Evolutionary conservation across 768 basidiomycete genomes (phyloP).

Genomic region (Lyophyllum decastes): DNA sequence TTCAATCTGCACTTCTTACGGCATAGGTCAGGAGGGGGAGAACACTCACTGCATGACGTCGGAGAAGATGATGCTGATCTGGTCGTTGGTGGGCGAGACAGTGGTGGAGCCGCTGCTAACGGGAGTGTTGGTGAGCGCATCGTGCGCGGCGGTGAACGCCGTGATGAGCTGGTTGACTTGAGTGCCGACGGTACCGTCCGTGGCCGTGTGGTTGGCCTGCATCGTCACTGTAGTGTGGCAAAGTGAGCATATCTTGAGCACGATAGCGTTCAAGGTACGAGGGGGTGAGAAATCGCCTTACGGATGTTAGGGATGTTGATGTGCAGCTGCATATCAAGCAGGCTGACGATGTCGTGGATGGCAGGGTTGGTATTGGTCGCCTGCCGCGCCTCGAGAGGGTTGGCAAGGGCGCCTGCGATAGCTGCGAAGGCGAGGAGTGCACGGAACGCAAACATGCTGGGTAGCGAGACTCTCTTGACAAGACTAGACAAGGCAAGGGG

Average conservation of each 20-base stretch:
- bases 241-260: too few relatives aligned
- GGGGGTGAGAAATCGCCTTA: constrained; percentile 15
- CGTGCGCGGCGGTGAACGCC: constrained; percentile 25
- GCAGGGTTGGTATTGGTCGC: constrained; percentile 32
- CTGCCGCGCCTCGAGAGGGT: constrained; percentile 29
- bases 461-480: not conserved
- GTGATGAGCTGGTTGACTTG: constrained; percentile 27
- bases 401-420: constrained; percentile 27
- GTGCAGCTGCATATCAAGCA: constrained; percentile 24
- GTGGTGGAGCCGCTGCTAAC: constrained; percentile 34
- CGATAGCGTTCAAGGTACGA: not conserved
- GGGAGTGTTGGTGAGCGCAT: constrained; percentile 21
- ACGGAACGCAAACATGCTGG: constrained; percentile 30
- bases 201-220: constrained; percentile 29
- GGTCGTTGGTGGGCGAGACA: constrained; percentile 33
- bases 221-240: constrained; percentile 21
- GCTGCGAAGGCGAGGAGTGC: constrained; percentile 28
- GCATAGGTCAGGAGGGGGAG: not conserved
- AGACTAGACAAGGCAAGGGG: not conserved
- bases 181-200: constrained; percentile 27
- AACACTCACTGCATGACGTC: constrained; percentile 30
- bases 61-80: constrained; percentile 30
- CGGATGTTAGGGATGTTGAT: constrained; percentile 25
- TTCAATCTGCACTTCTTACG: not conserved
- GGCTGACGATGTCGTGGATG: constrained; percentile 26